phyloP scores from a whole-genome alignment of 2,329 filamentous ascomycete species.

The Hypoxylon sp. region DNA sequence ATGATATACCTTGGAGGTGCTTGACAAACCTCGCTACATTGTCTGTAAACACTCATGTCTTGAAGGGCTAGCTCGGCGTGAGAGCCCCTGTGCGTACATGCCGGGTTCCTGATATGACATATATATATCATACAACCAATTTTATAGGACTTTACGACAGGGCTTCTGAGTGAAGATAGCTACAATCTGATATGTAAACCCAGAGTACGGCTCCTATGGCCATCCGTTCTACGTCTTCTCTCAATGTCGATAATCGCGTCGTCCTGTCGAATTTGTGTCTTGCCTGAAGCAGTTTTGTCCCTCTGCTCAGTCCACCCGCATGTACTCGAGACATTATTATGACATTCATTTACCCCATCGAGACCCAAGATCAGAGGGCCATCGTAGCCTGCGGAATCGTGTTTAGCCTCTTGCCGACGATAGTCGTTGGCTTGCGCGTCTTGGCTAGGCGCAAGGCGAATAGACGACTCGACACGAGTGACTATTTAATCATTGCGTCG shows the following conservation, averaged over 20 bases:
- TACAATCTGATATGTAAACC: conserved; percentile 28
- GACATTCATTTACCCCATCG: conserved; percentile 46
- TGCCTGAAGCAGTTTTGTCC: conserved; percentile 12
- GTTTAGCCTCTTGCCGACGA: conserved; percentile 43
- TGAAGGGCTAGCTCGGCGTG: conserved; percentile 18
- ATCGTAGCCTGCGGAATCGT: conserved; percentile 43
- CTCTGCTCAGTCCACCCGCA: conserved; percentile 17
- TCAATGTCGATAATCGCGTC: conserved; percentile 19
- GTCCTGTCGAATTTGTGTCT: conserved; percentile 13
- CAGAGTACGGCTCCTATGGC: conserved; percentile 1
- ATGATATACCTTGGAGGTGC: not conserved
- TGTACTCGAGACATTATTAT: conserved; percentile 41
- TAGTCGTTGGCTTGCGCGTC: conserved; percentile 45
- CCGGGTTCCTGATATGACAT: conserved; percentile 25
- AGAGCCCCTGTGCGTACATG: conserved; percentile 25
- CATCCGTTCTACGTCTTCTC: conserved; percentile 6
- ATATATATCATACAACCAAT: conserved; percentile 19
- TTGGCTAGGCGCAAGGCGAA: conserved; percentile 47
- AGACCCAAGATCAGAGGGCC: conserved; percentile 41
- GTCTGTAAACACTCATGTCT: conserved; percentile 7
- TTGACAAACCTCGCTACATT: conserved; percentile 1
- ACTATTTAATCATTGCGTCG: conserved; percentile 48
- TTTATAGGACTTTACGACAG: conserved; percentile 32
- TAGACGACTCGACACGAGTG: conserved; percentile 47
- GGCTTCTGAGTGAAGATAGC: conserved; percentile 28